These are phyloP conservation scores for Pythium brassicae DNA, from an alignment of 352 stramenopile species.

Conservation along the genomic window DNA sequence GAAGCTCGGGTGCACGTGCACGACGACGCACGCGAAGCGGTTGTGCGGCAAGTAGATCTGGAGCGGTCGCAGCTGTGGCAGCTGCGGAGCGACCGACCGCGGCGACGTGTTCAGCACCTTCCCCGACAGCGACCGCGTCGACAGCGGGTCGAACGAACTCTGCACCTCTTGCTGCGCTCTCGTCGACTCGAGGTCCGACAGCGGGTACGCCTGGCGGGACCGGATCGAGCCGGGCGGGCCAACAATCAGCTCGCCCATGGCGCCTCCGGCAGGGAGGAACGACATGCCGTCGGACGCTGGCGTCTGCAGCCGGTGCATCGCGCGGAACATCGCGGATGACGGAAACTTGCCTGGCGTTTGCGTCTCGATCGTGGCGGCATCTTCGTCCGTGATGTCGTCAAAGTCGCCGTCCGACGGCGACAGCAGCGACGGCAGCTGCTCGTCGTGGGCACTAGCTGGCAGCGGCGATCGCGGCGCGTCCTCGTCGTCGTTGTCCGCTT, in stretches of 20 bases:
- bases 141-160: constrained; percentile 56
- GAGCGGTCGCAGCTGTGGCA: constrained; percentile 35
- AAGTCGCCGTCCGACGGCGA: constrained; percentile 34
- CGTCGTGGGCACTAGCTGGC: constrained; percentile 18
- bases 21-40: constrained; percentile 73
- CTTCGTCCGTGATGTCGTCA: constrained; percentile 39
- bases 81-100: constrained; percentile 33
- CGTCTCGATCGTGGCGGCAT: constrained; percentile 24
- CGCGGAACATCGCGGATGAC: constrained; percentile 45
- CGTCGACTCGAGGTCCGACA: constrained; percentile 50
- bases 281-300: constrained; percentile 28
- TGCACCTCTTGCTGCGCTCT: constrained; percentile 52
- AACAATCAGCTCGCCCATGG: constrained; percentile 12
- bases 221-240: constrained; percentile 32
- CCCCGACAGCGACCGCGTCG: constrained; percentile 48
- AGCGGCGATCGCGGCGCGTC: constrained; percentile 19
- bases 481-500: constrained; percentile 26
- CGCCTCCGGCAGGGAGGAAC: constrained; percentile 10
- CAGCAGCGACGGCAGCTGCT: constrained; percentile 15
- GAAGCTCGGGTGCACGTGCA: constrained; percentile 54
- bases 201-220: constrained; percentile 35
- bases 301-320: constrained; percentile 66
- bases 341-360: constrained; percentile 40
- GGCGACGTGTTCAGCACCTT: constrained; percentile 32
- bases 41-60: constrained; percentile 86